These are phyloP conservation scores for Botryotinia globosa DNA, from an alignment of 2,329 filamentous ascomycete species.

Conservation along the genomic window DNA sequence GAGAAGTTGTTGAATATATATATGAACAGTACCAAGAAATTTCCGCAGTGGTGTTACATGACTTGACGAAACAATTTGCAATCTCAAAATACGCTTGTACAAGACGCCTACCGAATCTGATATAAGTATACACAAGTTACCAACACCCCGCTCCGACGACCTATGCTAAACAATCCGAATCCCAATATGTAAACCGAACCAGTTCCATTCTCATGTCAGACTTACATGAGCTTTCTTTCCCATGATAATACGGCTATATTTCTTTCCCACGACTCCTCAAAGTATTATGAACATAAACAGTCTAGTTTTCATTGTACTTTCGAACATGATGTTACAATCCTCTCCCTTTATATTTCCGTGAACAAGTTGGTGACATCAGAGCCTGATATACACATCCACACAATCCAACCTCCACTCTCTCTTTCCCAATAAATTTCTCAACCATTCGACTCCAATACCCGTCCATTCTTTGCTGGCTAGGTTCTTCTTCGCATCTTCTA, in stretches of 20 bases:
- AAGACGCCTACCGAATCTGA: neutral
- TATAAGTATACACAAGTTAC: constrained; percentile 7
- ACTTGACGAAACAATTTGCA: neutral
- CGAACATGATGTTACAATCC: neutral
- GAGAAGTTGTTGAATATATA: neutral
- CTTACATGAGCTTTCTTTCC: neutral
- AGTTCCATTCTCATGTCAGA: neutral
- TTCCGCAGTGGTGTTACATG: neutral
- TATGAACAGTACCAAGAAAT: neutral
- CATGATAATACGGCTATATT: neutral
- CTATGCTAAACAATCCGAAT: neutral
- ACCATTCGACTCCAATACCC: constrained; percentile 79
- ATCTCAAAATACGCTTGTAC: neutral
- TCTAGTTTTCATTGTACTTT: neutral
- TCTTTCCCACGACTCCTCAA: neutral
- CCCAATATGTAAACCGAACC: neutral
- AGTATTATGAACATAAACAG: neutral
- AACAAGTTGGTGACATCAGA: constrained; percentile 46
- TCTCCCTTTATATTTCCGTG: neutral
- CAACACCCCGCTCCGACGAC: constrained; percentile 8
- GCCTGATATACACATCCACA: constrained; percentile 78
- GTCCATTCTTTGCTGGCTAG: constrained; percentile 64
- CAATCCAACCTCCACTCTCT: constrained; percentile 90
- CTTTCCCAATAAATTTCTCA: constrained; percentile 75
- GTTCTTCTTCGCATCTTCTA: constrained; percentile 55